phyloP scores from a whole-genome alignment of 1,139 yeast genomes.

The Pichia norvegensis region DNA sequence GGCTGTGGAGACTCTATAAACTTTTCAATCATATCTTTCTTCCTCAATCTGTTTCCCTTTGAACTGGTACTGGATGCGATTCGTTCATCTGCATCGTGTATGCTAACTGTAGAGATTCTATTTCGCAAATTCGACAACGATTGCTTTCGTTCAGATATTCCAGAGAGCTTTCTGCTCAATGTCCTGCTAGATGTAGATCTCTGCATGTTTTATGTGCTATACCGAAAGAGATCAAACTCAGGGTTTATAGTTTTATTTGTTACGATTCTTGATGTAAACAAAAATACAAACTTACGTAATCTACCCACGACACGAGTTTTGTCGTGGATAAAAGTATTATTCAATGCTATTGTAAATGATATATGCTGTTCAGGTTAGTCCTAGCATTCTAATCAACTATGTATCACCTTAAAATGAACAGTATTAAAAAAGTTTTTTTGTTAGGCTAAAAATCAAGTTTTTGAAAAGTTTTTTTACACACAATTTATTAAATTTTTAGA shows the following conservation, averaged over 20 bases:
- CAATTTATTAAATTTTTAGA: no score
- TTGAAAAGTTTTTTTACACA: not conserved
- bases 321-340: no score
- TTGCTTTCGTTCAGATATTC: constrained; percentile 3
- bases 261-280: not conserved
- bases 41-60: constrained; percentile 33
- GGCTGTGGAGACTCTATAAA: constrained; percentile 55
- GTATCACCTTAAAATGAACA: no score
- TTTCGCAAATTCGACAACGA: not conserved
- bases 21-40: constrained; percentile 60
- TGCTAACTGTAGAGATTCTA: not conserved
- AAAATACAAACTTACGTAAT: not conserved
- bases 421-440: not conserved
- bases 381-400: no score
- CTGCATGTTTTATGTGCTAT: not conserved
- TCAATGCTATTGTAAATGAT: no score
- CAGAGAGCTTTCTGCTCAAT: constrained; percentile 6
- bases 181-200: not conserved
- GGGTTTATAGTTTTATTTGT: no score
- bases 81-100: not conserved
- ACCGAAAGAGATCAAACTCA: no score
- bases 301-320: no score
- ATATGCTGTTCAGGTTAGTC: no score
- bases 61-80: constrained; percentile 1
- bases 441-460: not conserved